Evolutionary conservation across 495 filamentous ascomycete genomes (phyloP), one percentile per base, ranked within the genome.

Genomic region (Podospora bellae-mahoneyi): DNA sequence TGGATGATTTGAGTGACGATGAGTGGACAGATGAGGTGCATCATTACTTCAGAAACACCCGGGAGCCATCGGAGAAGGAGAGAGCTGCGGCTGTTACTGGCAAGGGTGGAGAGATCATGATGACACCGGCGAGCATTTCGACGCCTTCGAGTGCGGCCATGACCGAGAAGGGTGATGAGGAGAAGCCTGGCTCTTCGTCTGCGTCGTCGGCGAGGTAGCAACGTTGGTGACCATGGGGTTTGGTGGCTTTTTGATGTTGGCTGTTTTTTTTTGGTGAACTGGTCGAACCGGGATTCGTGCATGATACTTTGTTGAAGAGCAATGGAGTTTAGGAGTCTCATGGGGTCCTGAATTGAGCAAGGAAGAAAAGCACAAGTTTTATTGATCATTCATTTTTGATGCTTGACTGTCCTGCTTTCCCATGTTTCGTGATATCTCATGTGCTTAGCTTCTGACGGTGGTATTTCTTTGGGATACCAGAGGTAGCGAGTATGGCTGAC

Each of bases 21-120:
- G 79, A 83, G 30, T 80, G 73, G 55, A 79, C 75, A 16, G 73
- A 81, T 16, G 74, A 78, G 61, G 79, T 82, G 23, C 74, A 78
- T 65, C 62, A 78, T 44, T 83, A 83, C 70, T 83, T 83, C 74
- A 70, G 68, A n/a, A 69, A 72, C 44, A 76, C 55, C 7, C n/a
- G n/a, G 4, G 23, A 58, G 23, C n/a, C n/a, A 6, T 19, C 15
- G 3, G n/a, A 20, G 55, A 58, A 58, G 55, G n/a, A 58, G 6
- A 26, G 18, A 2, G 55, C 55, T 5, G 23, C 55, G 6, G 54
- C 54, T 18, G 7, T 7, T 4, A 32, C 30, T 32, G 30, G 30
- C 30, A 32, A 32, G 39, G 39, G 5, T 48, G 39, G 39, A 5
- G 39, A 16, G 1, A n/a, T 58, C 4, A 19, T 9, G n/a, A 58